Base-by-base conservation (phyloP, 2,329 filamentous ascomycete genomes). In the Lecanosticta acicola region DNA sequence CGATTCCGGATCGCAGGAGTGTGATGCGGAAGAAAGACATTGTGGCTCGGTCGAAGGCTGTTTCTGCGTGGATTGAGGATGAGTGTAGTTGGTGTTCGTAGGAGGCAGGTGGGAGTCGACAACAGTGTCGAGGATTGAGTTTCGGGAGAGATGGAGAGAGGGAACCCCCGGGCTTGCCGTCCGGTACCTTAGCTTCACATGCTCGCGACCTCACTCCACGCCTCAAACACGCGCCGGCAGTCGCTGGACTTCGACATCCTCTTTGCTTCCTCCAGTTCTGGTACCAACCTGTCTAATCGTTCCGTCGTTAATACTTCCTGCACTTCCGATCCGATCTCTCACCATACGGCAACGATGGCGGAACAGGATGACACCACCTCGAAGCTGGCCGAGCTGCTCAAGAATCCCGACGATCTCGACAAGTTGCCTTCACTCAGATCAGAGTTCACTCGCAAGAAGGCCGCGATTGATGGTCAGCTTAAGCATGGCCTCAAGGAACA, bases 401-500 rank as follows among this genome's bases (percentile, higher is more conserved):
- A 89, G 62, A 89, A 95, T 64, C 88, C 93, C 2, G 93, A 98
- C 66, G 93, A 98, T 70, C 83, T 98, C 57, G 93, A 98, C 73
- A 97, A 96, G 76, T 91, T 98, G 62, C 75, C 83, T 42, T 82
- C 82, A 38, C 77, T 98, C 64, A 95, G 94, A 72, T 79, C 85
- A 56, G 93, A 98, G 67, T 95, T 97, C 71, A 80, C 81, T 57
- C 87, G 93, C 63, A 97, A 96, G 73, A 98, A 98, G 72, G 80
- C 80, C 21, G 87, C 86, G 46, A 81, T 98, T 50, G 93, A 98
- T 71, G 83, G 83, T 41, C 89, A 95, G 71, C 83, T 98, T 45
- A 87, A 90, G 55, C 82, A 82, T 66, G 90, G 88, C 32, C 78
- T 97, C 55, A 83, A 87, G 59, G 89, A 95, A 62, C 93, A 98